Evolutionary conservation across 345 rosid species (phyloP).

Genomic region (Aegle marmelos): DNA sequence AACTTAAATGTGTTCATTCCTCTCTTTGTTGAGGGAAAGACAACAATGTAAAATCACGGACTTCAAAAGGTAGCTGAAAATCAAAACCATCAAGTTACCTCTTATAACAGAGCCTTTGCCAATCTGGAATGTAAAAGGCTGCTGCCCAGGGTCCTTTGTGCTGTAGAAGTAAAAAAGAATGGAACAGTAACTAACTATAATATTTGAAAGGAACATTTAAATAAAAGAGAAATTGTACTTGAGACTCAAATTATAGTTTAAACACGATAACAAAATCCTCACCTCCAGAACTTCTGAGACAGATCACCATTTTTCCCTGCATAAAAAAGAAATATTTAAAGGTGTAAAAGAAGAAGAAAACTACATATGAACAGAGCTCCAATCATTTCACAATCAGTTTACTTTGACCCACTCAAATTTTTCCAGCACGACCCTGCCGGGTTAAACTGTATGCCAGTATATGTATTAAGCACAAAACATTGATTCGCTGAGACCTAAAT

Average conservation of each 20-base stretch:
- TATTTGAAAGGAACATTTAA: neutral
- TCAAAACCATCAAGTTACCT: constrained; percentile 35
- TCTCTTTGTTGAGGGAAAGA: neutral
- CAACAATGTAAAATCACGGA: neutral
- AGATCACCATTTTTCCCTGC: constrained; percentile 90
- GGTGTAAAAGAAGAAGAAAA: neutral
- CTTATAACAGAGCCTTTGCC: constrained; percentile 83
- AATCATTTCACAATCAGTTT: neutral
- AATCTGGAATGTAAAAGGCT: constrained; percentile 78
- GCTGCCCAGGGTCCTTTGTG: constrained; percentile 82
- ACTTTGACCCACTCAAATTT: neutral
- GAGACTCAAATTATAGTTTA: neutral
- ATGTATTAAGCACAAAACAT: neutral
- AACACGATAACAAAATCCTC: neutral
- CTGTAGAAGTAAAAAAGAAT: constrained; percentile 32
- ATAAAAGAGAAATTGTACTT: neutral
- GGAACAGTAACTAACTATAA: constrained; percentile 10
- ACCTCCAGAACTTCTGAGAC: constrained; percentile 93
- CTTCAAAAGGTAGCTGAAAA: neutral
- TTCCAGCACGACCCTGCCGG: neutral
- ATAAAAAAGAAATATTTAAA: neutral
- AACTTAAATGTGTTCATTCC: neutral
- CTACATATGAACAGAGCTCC: neutral
- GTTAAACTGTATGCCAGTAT: too few relatives aligned
- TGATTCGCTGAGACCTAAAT: neutral